These are phyloP conservation scores for Debaryomyces coudertii DNA, from an alignment of 1,139 yeast genomes.

Conservation along the genomic window DNA sequence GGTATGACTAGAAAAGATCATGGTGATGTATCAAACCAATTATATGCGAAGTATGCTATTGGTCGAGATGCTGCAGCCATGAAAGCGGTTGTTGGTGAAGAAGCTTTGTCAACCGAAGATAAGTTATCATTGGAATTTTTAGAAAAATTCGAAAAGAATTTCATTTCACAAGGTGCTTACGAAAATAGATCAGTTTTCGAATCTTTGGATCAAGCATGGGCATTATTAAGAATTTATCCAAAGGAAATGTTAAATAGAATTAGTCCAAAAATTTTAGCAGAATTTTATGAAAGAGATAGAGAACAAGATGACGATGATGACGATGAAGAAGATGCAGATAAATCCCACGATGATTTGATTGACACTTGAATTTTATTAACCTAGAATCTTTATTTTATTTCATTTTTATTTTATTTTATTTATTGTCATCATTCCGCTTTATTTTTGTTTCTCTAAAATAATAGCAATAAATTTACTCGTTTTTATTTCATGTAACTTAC, in stretches of 20 bases:
- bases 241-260: conserved; percentile 98
- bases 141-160: conserved; percentile 96
- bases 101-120: conserved; percentile 96
- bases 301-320: conserved; percentile 60
- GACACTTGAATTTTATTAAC: conserved; percentile 47
- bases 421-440: conserved; percentile 6
- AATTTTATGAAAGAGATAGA: conserved; percentile 90
- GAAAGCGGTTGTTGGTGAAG: conserved; percentile 99
- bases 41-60: conserved; percentile 98
- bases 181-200: conserved; percentile 94
- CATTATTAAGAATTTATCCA: conserved; percentile 95
- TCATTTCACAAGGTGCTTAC: conserved; percentile 93
- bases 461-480: conserved; percentile 4
- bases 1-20: conserved; percentile 99
- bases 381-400: not conserved
- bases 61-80: conserved; percentile 99
- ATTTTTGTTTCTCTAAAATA: conserved; percentile 1
- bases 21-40: conserved; percentile 98
- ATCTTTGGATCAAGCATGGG: conserved; percentile 98
- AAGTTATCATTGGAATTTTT: conserved; percentile 94
- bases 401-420: conserved; percentile 3
- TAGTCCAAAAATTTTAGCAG: conserved; percentile 93
- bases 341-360: conserved; percentile 44
- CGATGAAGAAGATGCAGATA: conserved; percentile 42
- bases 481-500: not conserved